Base-by-base conservation (phyloP, 2,329 filamentous ascomycete species). In the Colletotrichum nymphaeae region DNA sequence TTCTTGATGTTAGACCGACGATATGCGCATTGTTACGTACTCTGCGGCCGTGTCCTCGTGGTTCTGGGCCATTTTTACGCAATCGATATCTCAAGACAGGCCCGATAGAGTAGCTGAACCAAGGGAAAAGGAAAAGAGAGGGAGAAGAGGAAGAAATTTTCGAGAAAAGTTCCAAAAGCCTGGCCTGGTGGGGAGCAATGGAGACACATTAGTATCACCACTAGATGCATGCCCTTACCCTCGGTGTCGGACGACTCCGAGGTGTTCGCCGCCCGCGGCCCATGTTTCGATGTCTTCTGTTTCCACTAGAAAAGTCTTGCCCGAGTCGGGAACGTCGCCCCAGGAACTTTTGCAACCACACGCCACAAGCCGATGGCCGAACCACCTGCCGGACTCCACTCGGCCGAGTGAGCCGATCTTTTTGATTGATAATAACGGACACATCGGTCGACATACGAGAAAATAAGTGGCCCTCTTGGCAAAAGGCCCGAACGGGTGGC, bases 1-100 rank as follows among this genome's bases (percentile, higher is more conserved):
- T 11, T 22, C 52, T 49, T 32, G 53, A 19, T 49, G 42, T 49
- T 37, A 32, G 22, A 35, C 52, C 62, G 72, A 64, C 22, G 55
- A 35, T 63, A 55, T 66, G 56, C 58, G 62, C 14, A 8, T 28
- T 46, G 46, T 60, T 69, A 78, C 80, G 69, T 81, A 82, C 80
- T 82, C 79, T 65, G 78, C 79, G 57, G 79, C 78, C 66, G 73
- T 75, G 71, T 81, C 79, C 75, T 82, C 79, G 77, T 81, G 80
- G 64, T 79, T 80, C 65, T 79, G 78, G 64, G 81, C 79, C 80
- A 82, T 81, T 67, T 73, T 77, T 69, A 63, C 63, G 60, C 67
- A 65, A 70, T 37, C 30, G 35, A 65, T 56, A 42, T 56, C 37
- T 42, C 58, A 24, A 35, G n/a, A 49, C 28, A 63, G 46, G 58